phyloP scores from a whole-genome alignment of 768 basidiomycete genomes.

The Leccinellum albellum region DNA sequence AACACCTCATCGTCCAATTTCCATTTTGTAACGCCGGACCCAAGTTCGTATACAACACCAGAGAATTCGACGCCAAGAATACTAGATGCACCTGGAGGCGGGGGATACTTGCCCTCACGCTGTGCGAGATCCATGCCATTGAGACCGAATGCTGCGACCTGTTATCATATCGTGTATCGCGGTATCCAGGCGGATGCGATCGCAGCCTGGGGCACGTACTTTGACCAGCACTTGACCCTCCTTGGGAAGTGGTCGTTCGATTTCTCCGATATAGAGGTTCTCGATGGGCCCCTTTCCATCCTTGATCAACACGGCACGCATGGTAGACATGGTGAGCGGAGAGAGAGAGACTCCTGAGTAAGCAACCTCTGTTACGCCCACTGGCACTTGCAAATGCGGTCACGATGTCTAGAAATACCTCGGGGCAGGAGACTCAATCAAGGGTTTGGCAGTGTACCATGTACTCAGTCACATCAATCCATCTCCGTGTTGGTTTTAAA shows the following conservation, averaged over 20 bases:
- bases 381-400: not conserved
- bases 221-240: constrained; percentile 74
- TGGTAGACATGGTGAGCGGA: constrained; percentile 30
- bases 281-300: constrained; percentile 71
- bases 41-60: constrained; percentile 55
- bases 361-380: not conserved
- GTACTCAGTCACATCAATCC: not conserved
- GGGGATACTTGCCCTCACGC: constrained; percentile 68
- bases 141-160: constrained; percentile 83
- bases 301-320: constrained; percentile 81
- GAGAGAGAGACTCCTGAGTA: not conserved
- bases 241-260: constrained; percentile 54
- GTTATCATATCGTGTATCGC: constrained; percentile 1
- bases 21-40: constrained; percentile 50
- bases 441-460: too few relatives aligned
- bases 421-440: not conserved
- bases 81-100: constrained; percentile 68
- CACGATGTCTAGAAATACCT: not conserved
- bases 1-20: constrained; percentile 68
- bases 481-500: constrained; percentile 1
- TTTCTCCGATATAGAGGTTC: constrained; percentile 74
- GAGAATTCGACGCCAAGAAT: constrained; percentile 90
- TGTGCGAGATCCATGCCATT: constrained; percentile 85
- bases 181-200: not conserved
- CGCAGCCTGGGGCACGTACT: constrained; percentile 40